Evolutionary conservation across 2,329 filamentous ascomycete species (phyloP).

Genomic region (Colletotrichum filicis): DNA sequence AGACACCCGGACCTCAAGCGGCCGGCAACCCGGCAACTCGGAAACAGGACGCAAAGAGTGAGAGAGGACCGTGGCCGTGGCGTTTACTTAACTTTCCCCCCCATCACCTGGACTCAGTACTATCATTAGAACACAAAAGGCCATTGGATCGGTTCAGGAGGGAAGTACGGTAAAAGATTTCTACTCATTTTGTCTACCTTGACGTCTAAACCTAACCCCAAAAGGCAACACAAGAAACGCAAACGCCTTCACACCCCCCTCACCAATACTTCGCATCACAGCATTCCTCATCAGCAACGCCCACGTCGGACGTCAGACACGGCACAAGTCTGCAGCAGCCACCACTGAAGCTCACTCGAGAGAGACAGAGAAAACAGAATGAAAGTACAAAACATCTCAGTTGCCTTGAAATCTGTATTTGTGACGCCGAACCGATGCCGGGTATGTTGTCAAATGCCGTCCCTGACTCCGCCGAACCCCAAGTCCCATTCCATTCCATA

Average conservation of each 20-base stretch:
- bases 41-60: background rate
- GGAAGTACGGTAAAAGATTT: background rate
- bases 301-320: background rate
- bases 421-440: constrained; percentile 33
- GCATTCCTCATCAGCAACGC: background rate
- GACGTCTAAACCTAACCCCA: background rate
- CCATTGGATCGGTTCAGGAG: no score
- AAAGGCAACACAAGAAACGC: background rate
- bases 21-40: background rate
- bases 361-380: background rate
- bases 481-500: background rate
- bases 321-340: background rate
- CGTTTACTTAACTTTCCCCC: background rate
- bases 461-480: constrained; percentile 19
- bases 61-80: background rate
- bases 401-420: constrained; percentile 33
- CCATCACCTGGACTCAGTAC: background rate
- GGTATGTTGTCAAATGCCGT: constrained; percentile 35
- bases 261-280: background rate
- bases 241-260: background rate
- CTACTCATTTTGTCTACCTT: constrained; percentile 20
- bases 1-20: background rate
- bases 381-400: constrained; percentile 18
- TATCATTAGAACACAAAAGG: background rate
- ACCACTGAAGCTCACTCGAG: background rate